Evolutionary conservation across 2,329 filamentous ascomycete genomes (phyloP).

Genomic region (Phyllosticta citrichinensis): DNA sequence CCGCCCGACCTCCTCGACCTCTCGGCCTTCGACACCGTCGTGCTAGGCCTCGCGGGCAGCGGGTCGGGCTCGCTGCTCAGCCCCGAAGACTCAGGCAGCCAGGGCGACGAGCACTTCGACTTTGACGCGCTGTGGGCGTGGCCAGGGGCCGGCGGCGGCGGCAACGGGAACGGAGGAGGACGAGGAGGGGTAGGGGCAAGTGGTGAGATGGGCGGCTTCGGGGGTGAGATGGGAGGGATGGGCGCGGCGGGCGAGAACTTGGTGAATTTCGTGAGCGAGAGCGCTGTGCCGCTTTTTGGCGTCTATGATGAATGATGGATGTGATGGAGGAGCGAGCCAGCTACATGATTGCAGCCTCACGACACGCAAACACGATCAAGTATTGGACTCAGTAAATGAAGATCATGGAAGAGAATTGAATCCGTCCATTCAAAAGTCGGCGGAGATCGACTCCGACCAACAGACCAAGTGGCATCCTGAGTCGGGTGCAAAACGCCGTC

Average conservation of each 20-base stretch:
- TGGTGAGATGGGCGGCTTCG: conserved; percentile 17
- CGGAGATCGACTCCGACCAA: too few relatives aligned
- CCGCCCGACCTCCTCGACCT: conserved; percentile 25
- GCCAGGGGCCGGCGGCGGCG: conserved; percentile 24
- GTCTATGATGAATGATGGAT: conserved; percentile 9
- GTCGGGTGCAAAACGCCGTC: not conserved
- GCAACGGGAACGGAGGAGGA: conserved; percentile 21
- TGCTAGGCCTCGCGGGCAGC: conserved; percentile 11
- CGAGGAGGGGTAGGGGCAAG: conserved; percentile 15
- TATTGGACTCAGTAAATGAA: too few relatives aligned
- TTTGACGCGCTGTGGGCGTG: conserved; percentile 33
- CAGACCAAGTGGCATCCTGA: too few relatives aligned
- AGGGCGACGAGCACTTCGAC: conserved; percentile 29
- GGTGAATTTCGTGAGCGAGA: conserved; percentile 21
- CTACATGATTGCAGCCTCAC: too few relatives aligned
- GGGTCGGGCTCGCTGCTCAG: conserved; percentile 14
- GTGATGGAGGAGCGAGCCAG: not conserved
- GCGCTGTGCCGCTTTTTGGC: conserved; percentile 26
- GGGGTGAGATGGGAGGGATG: conserved; percentile 21
- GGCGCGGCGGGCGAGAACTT: conserved; percentile 15
- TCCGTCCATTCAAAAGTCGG: too few relatives aligned
- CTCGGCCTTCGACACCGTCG: conserved; percentile 24
- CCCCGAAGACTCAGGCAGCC: conserved; percentile 21
- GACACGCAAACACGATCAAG: too few relatives aligned
- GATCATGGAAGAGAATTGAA: too few relatives aligned